Base-by-base conservation (phyloP, 1,284 basidiomycete species). In the Porodaedalea pini region DNA sequence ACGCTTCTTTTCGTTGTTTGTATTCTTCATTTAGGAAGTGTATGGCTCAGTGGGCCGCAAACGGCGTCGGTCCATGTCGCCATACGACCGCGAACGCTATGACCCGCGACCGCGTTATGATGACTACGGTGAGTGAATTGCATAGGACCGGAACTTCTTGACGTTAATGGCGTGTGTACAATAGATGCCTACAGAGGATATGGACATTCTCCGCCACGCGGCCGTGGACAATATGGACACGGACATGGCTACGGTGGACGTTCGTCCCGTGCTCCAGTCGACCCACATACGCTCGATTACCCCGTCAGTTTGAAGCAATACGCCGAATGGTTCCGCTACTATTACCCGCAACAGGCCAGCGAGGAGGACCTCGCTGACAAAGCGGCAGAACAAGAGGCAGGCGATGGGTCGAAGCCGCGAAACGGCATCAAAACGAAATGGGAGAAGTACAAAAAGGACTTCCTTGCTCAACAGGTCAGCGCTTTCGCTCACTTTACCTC, bases 401-500 rank as follows among this genome's bases (percentile, higher is more conserved):
- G 83, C 25, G 84, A 89, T 67, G 89, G 87, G 55, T 76, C 83
- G 54, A 83, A 89, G 72, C 84, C 91, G 64, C 81, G 88, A 57
- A 87, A 92, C 69, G 87, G 88, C 50, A 89, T 90, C 69, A 83
- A 82, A 71, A 70, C 80, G 61, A 82, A 83, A 52, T 96, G 92
- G 83, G 93, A 95, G 71, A 90, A 90, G 67, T 95, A 95, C 70
- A 90, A 92, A 73, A 93, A 92, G 70, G 88, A 91, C 56, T 94
- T 93, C 68, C 76, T 85, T 56, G 85, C 85, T 43, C 80, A 81
- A 60, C 92, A 95, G 86, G 92, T 94, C 66, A 75, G 86, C 62
- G 50, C 37, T 61, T 36, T 57, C 61, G 37, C 61, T 59, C 44
- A 63, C 54, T 41, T 59, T 54, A 2, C 13, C 31, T n/a, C 25